Percentiles rank a stretch among this genome's conserved stretches.
Evolutionary conservation across 2,329 filamentous ascomycete genomes (phyloP).

Genomic region (Bisporella sp.): DNA sequence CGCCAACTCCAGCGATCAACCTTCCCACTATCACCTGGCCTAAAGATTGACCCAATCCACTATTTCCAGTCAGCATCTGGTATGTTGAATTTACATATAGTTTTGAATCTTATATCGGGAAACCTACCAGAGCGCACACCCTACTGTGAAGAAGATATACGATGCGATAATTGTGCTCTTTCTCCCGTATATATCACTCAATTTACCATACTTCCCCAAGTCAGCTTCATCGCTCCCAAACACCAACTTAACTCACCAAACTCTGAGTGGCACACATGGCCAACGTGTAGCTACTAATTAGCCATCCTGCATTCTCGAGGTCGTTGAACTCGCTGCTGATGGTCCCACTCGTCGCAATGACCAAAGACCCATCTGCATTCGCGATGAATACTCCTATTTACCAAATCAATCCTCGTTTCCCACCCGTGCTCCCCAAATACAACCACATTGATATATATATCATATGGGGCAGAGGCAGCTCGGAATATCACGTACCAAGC

Average conservation of each 20-base stretch:
- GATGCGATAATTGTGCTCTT: conserved; percentile 40
- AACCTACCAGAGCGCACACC: conserved; percentile 35
- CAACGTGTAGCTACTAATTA: conserved; percentile 45
- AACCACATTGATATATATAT: too few relatives aligned
- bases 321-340: conserved; percentile 55
- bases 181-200: conserved; percentile 46
- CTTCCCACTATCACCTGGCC: conserved; percentile 42
- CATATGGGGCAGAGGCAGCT: too few relatives aligned
- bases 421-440: too few relatives aligned
- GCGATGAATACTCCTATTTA: conserved; percentile 54
- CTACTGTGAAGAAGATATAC: conserved; percentile 43
- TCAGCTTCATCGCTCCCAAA: background rate
- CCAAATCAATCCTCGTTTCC: too few relatives aligned
- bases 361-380: conserved; percentile 56
- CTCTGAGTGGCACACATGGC: conserved; percentile 45
- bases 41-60: conserved; percentile 40
- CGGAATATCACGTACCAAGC: too few relatives aligned
- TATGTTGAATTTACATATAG: too few relatives aligned
- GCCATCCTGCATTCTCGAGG: conserved; percentile 49
- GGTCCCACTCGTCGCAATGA: conserved; percentile 57
- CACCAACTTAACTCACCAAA: conserved; percentile 37
- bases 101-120: background rate
- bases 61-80: conserved; percentile 10
- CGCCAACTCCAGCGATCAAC: conserved; percentile 43
- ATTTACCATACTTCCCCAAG: conserved; percentile 31